These are phyloP conservation scores for Schizophyllum commune DNA, from an alignment of 1,284 basidiomycete species.

Conservation along the genomic window DNA sequence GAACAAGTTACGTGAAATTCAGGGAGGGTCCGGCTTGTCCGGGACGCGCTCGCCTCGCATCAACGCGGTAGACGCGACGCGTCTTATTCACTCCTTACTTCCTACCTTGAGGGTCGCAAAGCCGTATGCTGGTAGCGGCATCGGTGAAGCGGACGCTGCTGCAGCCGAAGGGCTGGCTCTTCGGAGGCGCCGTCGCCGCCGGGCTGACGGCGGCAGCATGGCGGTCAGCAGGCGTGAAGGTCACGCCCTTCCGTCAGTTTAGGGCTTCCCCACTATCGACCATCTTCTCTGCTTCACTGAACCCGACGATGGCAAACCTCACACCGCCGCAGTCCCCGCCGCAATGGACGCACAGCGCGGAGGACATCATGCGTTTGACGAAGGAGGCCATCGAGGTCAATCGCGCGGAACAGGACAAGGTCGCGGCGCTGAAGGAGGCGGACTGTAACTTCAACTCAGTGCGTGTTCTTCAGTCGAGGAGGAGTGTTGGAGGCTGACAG, in stretches of 20 bases:
- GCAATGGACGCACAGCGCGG: slow-evolving; percentile 61
- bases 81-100: not conserved
- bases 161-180: not conserved
- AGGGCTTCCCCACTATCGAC: not conserved
- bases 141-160: not conserved
- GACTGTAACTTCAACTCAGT: slow-evolving; percentile 56
- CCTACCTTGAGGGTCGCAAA: not conserved
- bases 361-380: slow-evolving; percentile 50
- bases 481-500: not conserved
- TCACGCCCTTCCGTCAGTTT: not conserved
- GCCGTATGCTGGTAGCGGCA: not conserved
- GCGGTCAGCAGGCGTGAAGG: not conserved
- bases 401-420: slow-evolving; percentile 47
- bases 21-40: not conserved
- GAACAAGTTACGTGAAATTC: too few relatives aligned
- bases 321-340: slow-evolving; percentile 60
- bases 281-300: not conserved
- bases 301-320: not conserved
- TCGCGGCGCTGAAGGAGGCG: slow-evolving; percentile 52
- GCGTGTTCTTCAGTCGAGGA: slow-evolving; percentile 14
- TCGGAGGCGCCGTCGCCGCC: not conserved
- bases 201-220: not conserved
- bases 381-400: slow-evolving; percentile 53
- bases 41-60: not conserved
- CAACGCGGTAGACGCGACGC: not conserved